Evolutionary conservation across 1,139 yeast genomes (phyloP).

Genomic region (Groenewaldozyma auringiensis): DNA sequence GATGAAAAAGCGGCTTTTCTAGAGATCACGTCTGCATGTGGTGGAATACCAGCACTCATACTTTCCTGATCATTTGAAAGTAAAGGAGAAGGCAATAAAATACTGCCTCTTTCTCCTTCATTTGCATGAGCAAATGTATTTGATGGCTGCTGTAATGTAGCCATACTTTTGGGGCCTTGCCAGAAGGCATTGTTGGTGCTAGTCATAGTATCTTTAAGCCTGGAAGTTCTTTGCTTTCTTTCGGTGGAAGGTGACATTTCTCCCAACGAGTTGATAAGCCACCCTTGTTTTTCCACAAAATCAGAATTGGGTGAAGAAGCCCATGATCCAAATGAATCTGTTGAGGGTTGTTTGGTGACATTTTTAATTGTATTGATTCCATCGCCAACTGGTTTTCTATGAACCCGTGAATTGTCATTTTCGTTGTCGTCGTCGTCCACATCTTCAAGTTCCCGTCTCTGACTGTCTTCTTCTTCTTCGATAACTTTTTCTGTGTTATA

Average conservation of each 20-base stretch:
- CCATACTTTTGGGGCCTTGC: conserved; percentile 1
- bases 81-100: conserved; percentile 1
- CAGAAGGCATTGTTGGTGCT: conserved; percentile 1
- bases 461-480: not conserved
- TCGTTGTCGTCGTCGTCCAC: not conserved
- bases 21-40: not conserved
- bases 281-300: conserved; percentile 21
- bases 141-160: not conserved
- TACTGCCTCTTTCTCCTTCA: not conserved
- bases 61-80: not conserved
- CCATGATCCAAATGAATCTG: conserved; percentile 22
- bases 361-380: not conserved
- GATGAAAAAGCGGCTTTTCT: too few relatives aligned
- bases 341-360: conserved; percentile 12
- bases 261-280: conserved; percentile 14
- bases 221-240: conserved; percentile 6
- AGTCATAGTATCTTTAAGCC: conserved; percentile 2
- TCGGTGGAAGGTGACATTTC: not conserved
- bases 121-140: not conserved
- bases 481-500: not conserved
- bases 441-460: not conserved
- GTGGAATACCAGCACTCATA: not conserved
- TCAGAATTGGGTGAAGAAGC: conserved; percentile 17
- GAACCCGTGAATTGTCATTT: not conserved
- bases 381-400: not conserved